Percentiles rank a stretch among this genome's conserved stretches.
Evolutionary conservation across 2,329 filamentous ascomycete genomes (phyloP).

Genomic region (Acrodontium crateriforme): DNA sequence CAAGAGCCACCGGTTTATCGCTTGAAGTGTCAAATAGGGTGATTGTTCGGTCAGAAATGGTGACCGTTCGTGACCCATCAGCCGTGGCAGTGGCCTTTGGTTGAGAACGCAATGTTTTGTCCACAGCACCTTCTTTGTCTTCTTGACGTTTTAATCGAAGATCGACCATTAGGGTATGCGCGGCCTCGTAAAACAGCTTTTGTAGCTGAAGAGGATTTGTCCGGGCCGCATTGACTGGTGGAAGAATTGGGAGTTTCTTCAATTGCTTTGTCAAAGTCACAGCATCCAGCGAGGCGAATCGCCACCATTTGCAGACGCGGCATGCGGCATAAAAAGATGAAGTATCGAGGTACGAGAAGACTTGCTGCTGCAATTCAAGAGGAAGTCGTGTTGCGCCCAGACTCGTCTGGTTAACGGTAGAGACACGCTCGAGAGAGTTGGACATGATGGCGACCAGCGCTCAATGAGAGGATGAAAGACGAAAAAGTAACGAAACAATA

Average conservation of each 20-base stretch:
- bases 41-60: conserved; percentile 18
- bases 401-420: conserved; percentile 5
- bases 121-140: conserved; percentile 9
- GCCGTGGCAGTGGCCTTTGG: conserved; percentile 5
- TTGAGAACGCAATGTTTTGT: too few species aligned
- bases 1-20: conserved; percentile 7
- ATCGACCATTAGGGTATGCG: conserved; percentile 16
- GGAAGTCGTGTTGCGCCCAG: conserved; percentile 15
- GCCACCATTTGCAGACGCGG: conserved; percentile 21
- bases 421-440: conserved; percentile 5
- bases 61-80: conserved; percentile 14
- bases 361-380: conserved; percentile 21
- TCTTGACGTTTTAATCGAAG: conserved; percentile 11
- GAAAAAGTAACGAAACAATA: too few species aligned
- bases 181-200: conserved; percentile 16
- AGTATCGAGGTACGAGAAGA: conserved; percentile 20
- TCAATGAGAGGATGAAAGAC: too few species aligned
- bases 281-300: conserved; percentile 17
- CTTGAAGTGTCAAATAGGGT: conserved; percentile 17
- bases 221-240: conserved; percentile 10
- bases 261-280: conserved; percentile 19
- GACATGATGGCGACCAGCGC: conserved; percentile 2
- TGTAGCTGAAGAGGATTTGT: conserved; percentile 12
- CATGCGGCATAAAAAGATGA: conserved; percentile 19
- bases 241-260: conserved; percentile 17